phyloP scores from a whole-genome alignment of 306 rosid genomes.

The Sesbania bispinosa region DNA sequence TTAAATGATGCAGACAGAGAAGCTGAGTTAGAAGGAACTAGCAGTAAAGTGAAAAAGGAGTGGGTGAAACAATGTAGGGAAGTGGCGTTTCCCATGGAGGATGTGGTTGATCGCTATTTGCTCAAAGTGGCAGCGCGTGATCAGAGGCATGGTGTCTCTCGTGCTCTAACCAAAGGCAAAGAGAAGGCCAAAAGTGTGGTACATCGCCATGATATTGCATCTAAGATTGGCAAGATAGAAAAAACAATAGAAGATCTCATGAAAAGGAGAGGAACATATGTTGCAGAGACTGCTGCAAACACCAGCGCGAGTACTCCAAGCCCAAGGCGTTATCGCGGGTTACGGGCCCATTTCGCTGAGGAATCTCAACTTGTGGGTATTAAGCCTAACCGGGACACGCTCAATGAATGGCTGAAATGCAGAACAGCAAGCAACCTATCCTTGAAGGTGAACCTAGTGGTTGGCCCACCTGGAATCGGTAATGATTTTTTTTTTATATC shows the following conservation, averaged over 20 bases:
- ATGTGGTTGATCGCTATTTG: neutral
- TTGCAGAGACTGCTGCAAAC: too few species aligned
- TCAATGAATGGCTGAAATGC: neutral
- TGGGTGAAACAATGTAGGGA: neutral
- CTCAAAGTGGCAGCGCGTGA: neutral
- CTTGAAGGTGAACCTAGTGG: neutral
- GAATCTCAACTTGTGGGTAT: neutral
- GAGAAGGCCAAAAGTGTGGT: neutral
- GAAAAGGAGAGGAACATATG: accelerated
- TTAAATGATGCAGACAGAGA: constrained; percentile 1
- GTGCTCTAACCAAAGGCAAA: accelerated
- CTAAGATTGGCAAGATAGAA: neutral
- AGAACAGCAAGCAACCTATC: too few species aligned
- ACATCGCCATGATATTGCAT: neutral
- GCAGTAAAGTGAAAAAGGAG: neutral
- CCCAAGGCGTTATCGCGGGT: too few species aligned
- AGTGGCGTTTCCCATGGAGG: neutral
- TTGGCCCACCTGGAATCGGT: neutral
- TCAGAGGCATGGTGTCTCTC: neutral
- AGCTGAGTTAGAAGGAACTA: neutral
- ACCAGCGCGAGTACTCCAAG: too few species aligned
- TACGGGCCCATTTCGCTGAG: neutral
- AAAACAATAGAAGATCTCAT: neutral
- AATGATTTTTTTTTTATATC: neutral
- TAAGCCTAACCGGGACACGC: neutral